A percentile compares a stretch with the other conserved stretches of the same genome.
Evolutionary conservation across 257 asterid genomes (phyloP).

Genomic region (Jacaranda mimosifolia): DNA sequence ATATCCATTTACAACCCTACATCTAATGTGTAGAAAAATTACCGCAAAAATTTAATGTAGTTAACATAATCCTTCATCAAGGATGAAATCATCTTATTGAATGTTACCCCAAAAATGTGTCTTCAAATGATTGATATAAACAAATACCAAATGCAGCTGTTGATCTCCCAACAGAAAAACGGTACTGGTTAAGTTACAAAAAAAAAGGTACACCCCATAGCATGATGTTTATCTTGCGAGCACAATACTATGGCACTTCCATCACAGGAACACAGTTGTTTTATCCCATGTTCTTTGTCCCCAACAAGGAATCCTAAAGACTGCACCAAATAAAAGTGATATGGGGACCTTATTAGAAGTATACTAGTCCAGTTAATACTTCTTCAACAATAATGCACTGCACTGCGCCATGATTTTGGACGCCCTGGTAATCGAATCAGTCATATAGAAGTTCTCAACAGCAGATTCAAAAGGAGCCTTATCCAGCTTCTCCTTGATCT

Average conservation of each 20-base stretch:
- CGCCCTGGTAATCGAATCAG: conserved; percentile 91
- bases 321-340: conserved; percentile 26
- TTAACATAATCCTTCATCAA: not conserved
- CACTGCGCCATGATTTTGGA: conserved; percentile 99
- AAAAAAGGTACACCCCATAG: conserved; percentile 46
- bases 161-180: conserved; percentile 43
- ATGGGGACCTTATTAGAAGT: conserved; percentile 53
- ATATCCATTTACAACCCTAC: too few species aligned
- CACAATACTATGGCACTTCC: conserved; percentile 47
- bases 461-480: conserved; percentile 63
- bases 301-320: conserved; percentile 35
- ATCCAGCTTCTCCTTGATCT: conserved; percentile 57
- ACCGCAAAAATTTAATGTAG: too few species aligned
- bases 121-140: not conserved
- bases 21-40: too few species aligned
- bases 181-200: conserved; percentile 14
- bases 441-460: conserved; percentile 90
- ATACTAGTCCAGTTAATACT: conserved; percentile 45
- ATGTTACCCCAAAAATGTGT: not conserved
- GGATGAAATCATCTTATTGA: not conserved
- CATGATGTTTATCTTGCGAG: conserved; percentile 28
- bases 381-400: conserved; percentile 68
- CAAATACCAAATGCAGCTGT: conserved; percentile 37
- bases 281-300: conserved; percentile 30
- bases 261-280: conserved; percentile 29